Evolutionary conservation across 176 grass and related monocot genomes (phyloP).

Genomic region (Chrysopogon serrulatus): DNA sequence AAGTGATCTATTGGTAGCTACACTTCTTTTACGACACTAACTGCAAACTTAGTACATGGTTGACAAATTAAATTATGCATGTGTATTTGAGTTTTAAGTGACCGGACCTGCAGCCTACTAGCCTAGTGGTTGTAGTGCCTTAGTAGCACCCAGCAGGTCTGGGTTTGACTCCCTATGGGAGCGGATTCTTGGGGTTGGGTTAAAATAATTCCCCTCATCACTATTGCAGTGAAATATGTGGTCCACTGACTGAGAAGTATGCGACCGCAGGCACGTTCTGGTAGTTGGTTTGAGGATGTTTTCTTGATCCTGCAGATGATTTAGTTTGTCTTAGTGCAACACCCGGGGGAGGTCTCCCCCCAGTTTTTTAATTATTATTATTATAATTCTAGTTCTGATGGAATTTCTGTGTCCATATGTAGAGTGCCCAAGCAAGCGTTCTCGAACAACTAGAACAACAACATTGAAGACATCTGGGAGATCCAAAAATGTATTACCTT

Average conservation of each 20-base stretch:
- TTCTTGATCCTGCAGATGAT: not conserved
- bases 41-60: not conserved
- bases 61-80: not conserved
- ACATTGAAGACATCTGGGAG: not conserved
- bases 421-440: slow-evolving; percentile 43
- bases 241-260: not conserved
- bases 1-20: not conserved
- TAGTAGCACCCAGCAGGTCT: not conserved
- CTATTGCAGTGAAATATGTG: not conserved
- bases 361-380: no score
- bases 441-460: slow-evolving; percentile 37
- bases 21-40: not conserved
- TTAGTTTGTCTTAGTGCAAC: not conserved
- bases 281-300: not conserved
- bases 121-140: not conserved
- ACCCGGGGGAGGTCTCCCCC: not conserved
- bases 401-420: not conserved
- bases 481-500: slow-evolving; percentile 2
- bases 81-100: not conserved
- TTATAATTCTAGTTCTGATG: not conserved
- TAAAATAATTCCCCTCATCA: not conserved
- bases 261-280: no score
- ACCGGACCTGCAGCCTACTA: not conserved
- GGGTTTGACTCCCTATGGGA: not conserved
- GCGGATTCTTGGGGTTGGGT: not conserved